Evolutionary conservation across 1,284 basidiomycete species (phyloP), one percentile per base, ranked within the genome.

Genomic region (Pholiota adiposa): DNA sequence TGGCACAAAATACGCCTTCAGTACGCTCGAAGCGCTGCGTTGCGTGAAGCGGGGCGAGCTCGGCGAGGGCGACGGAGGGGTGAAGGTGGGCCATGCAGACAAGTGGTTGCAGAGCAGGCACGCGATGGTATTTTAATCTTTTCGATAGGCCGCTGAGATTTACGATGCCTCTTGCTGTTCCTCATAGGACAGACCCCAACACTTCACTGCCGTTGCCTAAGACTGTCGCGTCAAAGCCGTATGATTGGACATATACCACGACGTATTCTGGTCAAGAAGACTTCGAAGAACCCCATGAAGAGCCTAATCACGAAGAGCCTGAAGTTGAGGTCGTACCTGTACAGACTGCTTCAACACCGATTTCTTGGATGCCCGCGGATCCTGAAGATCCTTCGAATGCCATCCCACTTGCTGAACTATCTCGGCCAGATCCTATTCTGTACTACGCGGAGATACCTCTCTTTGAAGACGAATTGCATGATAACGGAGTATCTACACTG

Each of bases 211-310:
- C 90, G 0, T 85, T 95, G 75, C 90, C 92, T 2, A 73, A 82
- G 66, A 91, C 90, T 3, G 85, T 89, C 38, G 77, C 85, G 0
- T 89, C 93, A 2, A 96, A 96, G 67, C 90, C 90, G 1, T 98
- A 94, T 75, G 97, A 99, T 72, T 99, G 97, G 97, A 99, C 97
- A 4, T 99, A 97, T 73, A 97, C 96, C 0, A 93, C 93, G 2
- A 88, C 84, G 0, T 97, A 98, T 70, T 69, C 87, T 0, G 97
- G 97, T 0, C 85, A 90, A 60, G 62, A 67, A 34, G 62, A 69
- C 27, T 56, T 66, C 43, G 59, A 61, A 36, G 61, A 72, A 18
- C 9, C 23, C 65, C 49, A 53, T 56, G 34, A 33, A 57, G 18
- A 58, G 16, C 27, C 27, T 38, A 54, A 46, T 19, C 23, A 33